Percentiles rank a stretch among this genome's conserved stretches.
Evolutionary conservation across 352 stramenopile genomes (phyloP).

Genomic region (Pythium folliculosum): DNA sequence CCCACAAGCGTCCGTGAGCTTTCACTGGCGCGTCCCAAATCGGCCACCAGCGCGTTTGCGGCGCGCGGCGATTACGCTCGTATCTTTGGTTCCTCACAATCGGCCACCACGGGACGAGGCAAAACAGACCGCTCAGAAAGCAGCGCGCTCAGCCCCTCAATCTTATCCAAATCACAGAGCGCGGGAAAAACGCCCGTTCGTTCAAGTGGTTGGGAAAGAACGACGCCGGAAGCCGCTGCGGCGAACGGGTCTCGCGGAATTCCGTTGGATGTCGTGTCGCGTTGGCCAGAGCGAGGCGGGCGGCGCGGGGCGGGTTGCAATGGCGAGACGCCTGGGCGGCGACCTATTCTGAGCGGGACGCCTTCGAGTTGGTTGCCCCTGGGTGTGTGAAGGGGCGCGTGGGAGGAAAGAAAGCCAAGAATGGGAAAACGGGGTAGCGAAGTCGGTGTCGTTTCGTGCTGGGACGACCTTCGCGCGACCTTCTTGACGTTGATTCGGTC

Average conservation of each 20-base stretch:
- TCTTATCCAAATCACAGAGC: conserved; percentile 3
- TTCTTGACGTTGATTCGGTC: neutral
- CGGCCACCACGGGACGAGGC: conserved; percentile 13
- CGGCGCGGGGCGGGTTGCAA: neutral
- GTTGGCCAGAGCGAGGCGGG: too few relatives aligned
- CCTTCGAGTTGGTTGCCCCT: too few relatives aligned
- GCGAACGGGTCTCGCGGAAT: neutral
- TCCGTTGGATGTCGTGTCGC: neutral
- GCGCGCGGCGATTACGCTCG: conserved; percentile 1
- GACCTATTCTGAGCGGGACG: conserved; percentile 12
- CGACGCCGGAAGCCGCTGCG: conserved; percentile 20
- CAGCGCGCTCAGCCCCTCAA: neutral
- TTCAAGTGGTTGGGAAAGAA: conserved; percentile 18
- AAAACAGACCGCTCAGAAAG: conserved; percentile 7
- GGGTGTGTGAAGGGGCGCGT: neutral
- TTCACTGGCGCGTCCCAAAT: neutral
- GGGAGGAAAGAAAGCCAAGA: too few relatives aligned
- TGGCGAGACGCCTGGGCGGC: neutral
- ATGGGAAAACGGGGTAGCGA: too few relatives aligned
- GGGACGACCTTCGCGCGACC: conserved; percentile 21
- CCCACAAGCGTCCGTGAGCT: neutral
- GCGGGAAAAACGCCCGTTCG: neutral
- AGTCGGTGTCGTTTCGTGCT: conserved; percentile 18
- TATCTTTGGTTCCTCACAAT: conserved; percentile 5
- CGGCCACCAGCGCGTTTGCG: neutral